These are phyloP conservation scores for Terfezia boudieri DNA, from an alignment of 495 filamentous ascomycete species.

Conservation along the genomic window DNA sequence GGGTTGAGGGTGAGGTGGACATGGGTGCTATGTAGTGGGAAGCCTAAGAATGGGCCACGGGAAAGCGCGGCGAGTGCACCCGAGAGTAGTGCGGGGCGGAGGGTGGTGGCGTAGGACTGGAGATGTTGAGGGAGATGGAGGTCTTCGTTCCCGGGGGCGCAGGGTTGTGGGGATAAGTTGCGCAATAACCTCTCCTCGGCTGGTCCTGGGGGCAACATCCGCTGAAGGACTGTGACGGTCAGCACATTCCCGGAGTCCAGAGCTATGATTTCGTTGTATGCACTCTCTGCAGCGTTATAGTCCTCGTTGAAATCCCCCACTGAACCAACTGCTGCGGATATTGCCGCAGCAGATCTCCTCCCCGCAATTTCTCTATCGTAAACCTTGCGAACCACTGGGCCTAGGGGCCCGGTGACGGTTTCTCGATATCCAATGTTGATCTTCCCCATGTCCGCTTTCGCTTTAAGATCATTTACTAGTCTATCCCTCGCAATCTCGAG, in stretches of 20 bases:
- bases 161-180: conserved; percentile 3
- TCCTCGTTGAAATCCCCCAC: conserved; percentile 24
- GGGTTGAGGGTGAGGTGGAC: conserved; percentile 48
- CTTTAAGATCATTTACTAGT: conserved; percentile 71
- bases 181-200: conserved; percentile 3
- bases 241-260: conserved; percentile 32
- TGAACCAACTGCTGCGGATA: conserved; percentile 43
- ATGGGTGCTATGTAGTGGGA: conserved; percentile 48
- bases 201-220: conserved; percentile 7
- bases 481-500: conserved; percentile 83
- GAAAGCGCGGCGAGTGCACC: conserved; percentile 69
- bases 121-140: conserved; percentile 35
- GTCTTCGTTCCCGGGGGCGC: conserved; percentile 11
- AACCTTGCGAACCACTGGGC: conserved; percentile 30
- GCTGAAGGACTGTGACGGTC: conserved; percentile 27
- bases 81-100: conserved; percentile 47
- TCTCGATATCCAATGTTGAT: conserved; percentile 95
- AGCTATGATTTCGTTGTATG: conserved; percentile 4
- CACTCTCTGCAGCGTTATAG: background rate
- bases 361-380: conserved; percentile 66
- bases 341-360: conserved; percentile 53
- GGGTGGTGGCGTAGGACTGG: conserved; percentile 23
- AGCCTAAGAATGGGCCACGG: conserved; percentile 54
- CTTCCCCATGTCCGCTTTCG: conserved; percentile 68
- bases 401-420: conserved; percentile 31